A percentile compares a stretch with the other conserved stretches of the same genome.
Evolutionary conservation across 192 early-diverging fungal species (phyloP).

Genomic region (Entrophospora sp.): DNA sequence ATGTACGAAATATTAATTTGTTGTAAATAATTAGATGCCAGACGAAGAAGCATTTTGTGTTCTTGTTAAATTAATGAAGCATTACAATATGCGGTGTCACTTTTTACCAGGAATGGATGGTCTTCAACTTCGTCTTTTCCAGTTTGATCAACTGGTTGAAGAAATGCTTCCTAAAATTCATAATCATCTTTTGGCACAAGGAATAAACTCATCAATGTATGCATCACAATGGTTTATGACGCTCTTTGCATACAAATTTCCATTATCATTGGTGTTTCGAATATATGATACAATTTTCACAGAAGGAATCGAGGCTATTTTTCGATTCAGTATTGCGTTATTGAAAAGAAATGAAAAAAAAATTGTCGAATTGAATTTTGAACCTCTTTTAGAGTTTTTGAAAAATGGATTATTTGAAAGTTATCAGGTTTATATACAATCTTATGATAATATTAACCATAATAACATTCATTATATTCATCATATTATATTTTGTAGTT

Average conservation of each 20-base stretch:
- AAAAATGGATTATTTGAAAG: slow-evolving; percentile 82
- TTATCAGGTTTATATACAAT: slow-evolving; percentile 66
- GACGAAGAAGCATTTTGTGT: slow-evolving; percentile 96
- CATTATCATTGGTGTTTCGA: slow-evolving; percentile 78
- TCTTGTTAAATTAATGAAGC: slow-evolving; percentile 81
- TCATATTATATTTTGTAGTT: neutral
- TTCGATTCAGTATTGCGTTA: slow-evolving; percentile 81
- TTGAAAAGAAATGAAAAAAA: slow-evolving; percentile 71
- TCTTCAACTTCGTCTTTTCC: slow-evolving; percentile 77
- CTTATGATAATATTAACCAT: slow-evolving; percentile 41
- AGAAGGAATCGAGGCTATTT: slow-evolving; percentile 85
- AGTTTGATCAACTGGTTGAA: slow-evolving; percentile 79
- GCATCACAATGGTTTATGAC: slow-evolving; percentile 99
- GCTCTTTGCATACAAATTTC: slow-evolving; percentile 94
- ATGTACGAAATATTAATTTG: neutral
- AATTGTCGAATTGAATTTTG: slow-evolving; percentile 78
- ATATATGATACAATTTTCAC: slow-evolving; percentile 91
- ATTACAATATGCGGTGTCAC: slow-evolving; percentile 79
- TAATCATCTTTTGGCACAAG: slow-evolving; percentile 74
- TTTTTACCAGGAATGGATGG: slow-evolving; percentile 86
- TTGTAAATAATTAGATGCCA: slow-evolving; percentile 62
- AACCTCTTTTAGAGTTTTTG: slow-evolving; percentile 75
- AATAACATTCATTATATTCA: neutral
- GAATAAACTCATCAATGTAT: slow-evolving; percentile 86
- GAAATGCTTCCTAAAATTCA: slow-evolving; percentile 75